Conservation (phyloP, 306 rosid genomes). For the Heteromeles arbutifolia region DNA sequence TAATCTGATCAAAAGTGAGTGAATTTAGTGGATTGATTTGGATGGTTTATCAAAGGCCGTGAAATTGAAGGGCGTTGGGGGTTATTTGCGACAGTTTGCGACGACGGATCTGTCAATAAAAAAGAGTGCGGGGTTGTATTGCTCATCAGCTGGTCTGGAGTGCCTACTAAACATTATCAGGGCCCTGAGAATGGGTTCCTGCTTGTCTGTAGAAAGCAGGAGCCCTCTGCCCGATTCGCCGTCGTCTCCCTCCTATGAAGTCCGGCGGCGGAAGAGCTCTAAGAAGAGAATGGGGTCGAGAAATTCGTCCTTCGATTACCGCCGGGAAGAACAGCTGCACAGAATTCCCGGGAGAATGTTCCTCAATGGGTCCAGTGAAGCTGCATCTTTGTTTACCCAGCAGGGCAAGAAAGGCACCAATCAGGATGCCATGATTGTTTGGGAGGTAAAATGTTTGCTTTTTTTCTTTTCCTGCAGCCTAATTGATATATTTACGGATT, state of each 20-base stretch:
- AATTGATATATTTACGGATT: neutral
- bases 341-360: conserved; percentile 70
- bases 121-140: conserved; percentile 26
- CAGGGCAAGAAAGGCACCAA: conserved; percentile 97
- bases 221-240: conserved; percentile 71
- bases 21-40: neutral
- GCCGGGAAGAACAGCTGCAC: conserved; percentile 66
- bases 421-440: conserved; percentile 99
- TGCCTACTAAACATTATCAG: conserved; percentile 76
- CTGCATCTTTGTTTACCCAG: conserved; percentile 79
- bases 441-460: conserved; percentile 54
- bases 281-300: conserved; percentile 47
- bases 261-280: conserved; percentile 33
- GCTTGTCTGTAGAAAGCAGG: conserved; percentile 96
- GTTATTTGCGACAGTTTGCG: conserved; percentile 1
- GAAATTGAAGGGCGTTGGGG: conserved; percentile 3
- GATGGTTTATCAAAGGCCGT: neutral
- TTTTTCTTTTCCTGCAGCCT: neutral
- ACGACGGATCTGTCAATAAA: conserved; percentile 70
- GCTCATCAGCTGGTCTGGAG: conserved; percentile 73
- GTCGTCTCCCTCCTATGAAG: conserved; percentile 27
- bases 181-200: conserved; percentile 99
- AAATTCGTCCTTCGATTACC: conserved; percentile 58
- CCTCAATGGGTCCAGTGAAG: conserved; percentile 66
- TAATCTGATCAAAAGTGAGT: neutral